Base-by-base conservation (phyloP, 345 rosid species). In the Citrus hindsii region DNA sequence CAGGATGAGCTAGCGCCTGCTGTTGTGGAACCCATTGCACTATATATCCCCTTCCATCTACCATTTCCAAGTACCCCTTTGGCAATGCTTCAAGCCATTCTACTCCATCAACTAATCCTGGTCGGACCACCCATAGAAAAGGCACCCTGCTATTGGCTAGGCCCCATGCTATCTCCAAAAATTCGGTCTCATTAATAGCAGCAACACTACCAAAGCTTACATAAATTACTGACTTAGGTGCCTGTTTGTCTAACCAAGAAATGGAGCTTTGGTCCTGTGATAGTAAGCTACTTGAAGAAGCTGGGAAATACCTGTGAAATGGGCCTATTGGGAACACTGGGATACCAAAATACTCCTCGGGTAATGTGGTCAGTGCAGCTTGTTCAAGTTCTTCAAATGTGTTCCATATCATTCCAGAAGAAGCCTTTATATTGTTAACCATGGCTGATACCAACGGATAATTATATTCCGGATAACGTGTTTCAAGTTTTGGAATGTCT, bases 381-480 rank as follows among this genome's bases (percentile, higher is more conserved):
- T 46, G 60, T 69, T 89, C 93, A 65, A 89, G 90, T 7, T 84
- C 88, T 82, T 88, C 83, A 48, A 77, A 88, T 32, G 91, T 77
- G 85, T 89, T 89, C 61, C 80, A 83, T 76, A 89, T 87, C 75
- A 88, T 64, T 59, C 89, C 93, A 19, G 88, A 77, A 59, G 86
- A 83, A 55, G 71, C 79, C 38, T 82, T 86, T 65, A 66, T 68
- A 77, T 73, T 82, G 46, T 67, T 73, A 42, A 82, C 69, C 81
- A 86, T 68, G 28, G 24, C 77, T 59, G 62, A 70, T 6, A 76
- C 2, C 35, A 83, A 22, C 13, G 32, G 38, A 68, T 60, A 28
- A 8, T 84, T 48, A 16, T 58, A 67, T 13, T 76, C 82, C 1
- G 76, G 83, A 10, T 87, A 58, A 1, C 65, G 28, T 9, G 84